These are phyloP conservation scores for Lactarius deliciosus DNA, from an alignment of 768 basidiomycete genomes.

Conservation along the genomic window DNA sequence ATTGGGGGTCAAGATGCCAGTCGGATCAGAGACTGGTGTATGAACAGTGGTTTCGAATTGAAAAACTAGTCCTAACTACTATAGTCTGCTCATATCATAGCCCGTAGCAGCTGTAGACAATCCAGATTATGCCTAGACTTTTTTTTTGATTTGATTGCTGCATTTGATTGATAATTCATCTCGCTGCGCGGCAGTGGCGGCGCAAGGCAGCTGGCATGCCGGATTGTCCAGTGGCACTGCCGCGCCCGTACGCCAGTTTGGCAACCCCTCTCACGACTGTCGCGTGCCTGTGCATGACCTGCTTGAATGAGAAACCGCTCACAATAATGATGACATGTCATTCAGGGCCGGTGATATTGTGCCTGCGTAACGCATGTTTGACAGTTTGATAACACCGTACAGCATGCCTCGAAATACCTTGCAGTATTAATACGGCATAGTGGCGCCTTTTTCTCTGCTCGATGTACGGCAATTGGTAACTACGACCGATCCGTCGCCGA, in stretches of 20 bases:
- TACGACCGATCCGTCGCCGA: not conserved
- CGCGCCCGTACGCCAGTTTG: not conserved
- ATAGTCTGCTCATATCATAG: not conserved
- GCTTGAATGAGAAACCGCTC: not conserved
- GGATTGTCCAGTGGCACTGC: not conserved
- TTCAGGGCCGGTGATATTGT: not conserved
- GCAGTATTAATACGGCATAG: not conserved
- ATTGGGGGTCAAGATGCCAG: constrained; percentile 7
- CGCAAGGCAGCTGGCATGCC: not conserved
- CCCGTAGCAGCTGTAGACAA: not conserved
- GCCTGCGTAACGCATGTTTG: not conserved
- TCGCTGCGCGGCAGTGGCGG: not conserved
- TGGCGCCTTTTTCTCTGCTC: not conserved
- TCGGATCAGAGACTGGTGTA: constrained; percentile 25
- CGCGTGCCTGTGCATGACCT: not conserved
- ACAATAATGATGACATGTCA: not conserved
- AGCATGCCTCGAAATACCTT: not conserved
- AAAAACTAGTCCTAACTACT: not conserved
- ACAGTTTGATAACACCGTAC: not conserved
- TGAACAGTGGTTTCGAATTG: constrained; percentile 11
- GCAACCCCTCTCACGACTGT: not conserved
- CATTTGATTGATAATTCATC: not conserved
- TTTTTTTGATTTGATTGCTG: not conserved
- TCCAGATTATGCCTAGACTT: not conserved
- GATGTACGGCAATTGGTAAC: not conserved